Percentiles rank a stretch among this genome's conserved stretches.
Conservation (phyloP, 176 grass and related monocot genomes). For the Tuctoria greenei region DNA sequence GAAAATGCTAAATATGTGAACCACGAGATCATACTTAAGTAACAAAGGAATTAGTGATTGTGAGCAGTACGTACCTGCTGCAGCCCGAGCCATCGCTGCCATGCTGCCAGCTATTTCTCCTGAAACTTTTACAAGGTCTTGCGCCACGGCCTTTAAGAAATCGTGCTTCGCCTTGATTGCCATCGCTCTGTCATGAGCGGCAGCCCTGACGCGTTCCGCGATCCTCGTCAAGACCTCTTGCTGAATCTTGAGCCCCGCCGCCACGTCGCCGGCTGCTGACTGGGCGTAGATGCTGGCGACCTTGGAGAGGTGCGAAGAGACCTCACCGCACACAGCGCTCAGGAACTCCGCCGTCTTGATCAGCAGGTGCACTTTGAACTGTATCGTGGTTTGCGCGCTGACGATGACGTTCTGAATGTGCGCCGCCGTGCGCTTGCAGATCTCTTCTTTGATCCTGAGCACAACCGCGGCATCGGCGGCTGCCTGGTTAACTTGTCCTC, state of each 20-base stretch:
- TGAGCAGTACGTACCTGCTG: slow-evolving; percentile 36
- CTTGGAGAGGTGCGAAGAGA: slow-evolving; percentile 10
- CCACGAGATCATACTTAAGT: not conserved
- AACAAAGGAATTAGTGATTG: not conserved
- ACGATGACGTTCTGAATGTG: slow-evolving; percentile 18
- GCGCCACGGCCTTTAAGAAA: not conserved
- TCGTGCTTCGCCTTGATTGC: slow-evolving; percentile 18
- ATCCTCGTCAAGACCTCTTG: slow-evolving; percentile 1
- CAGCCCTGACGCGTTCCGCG: not conserved
- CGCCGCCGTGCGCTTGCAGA: slow-evolving; percentile 17
- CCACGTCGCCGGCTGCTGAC: not conserved
- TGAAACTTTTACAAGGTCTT: slow-evolving; percentile 2
- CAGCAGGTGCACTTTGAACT: slow-evolving; percentile 22
- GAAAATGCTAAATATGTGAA: not conserved
- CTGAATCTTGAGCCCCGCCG: slow-evolving; percentile 15
- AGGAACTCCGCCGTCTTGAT: slow-evolving; percentile 31
- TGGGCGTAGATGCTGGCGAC: not conserved
- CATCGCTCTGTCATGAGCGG: not conserved
- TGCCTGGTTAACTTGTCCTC: not conserved
- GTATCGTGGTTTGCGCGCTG: not conserved
- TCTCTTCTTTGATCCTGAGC: slow-evolving; percentile 29
- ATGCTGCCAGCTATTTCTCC: slow-evolving; percentile 31
- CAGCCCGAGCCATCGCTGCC: slow-evolving; percentile 26
- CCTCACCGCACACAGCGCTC: slow-evolving; percentile 22
- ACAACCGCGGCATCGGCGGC: not conserved